phyloP scores from a whole-genome alignment of 2,329 filamentous ascomycete species.

The Phyllosticta citribraziliensis region DNA sequence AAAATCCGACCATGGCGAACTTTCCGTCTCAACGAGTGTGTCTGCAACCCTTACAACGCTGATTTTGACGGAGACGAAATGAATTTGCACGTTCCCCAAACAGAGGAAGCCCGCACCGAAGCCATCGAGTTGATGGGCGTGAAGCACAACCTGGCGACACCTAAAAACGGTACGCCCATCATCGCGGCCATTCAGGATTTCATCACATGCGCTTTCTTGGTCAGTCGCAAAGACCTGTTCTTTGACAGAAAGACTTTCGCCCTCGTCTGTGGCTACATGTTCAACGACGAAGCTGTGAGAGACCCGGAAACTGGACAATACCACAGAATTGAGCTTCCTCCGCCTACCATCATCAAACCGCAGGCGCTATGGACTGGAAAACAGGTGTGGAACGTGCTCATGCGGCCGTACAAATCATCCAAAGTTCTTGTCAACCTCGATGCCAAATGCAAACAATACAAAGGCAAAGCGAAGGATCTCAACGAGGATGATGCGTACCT shows the following conservation, averaged over 20 bases:
- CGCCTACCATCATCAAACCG: slow-evolving; percentile 78
- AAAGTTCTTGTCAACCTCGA: slow-evolving; percentile 84
- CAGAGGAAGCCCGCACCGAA: slow-evolving; percentile 90
- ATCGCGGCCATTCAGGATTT: slow-evolving; percentile 99
- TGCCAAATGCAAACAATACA: slow-evolving; percentile 79
- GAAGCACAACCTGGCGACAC: slow-evolving; percentile 89
- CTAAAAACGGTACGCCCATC: slow-evolving; percentile 95
- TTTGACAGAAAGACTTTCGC: slow-evolving; percentile 82
- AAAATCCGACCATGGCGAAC: slow-evolving; percentile 93
- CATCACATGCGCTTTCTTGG: slow-evolving; percentile 85
- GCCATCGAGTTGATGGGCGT: slow-evolving; percentile 96
- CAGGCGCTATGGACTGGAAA: slow-evolving; percentile 91
- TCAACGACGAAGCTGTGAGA: slow-evolving; percentile 54
- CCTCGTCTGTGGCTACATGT: slow-evolving; percentile 89
- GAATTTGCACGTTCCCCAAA: slow-evolving; percentile 97
- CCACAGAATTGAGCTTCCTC: slow-evolving; percentile 71
- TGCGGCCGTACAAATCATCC: slow-evolving; percentile 80
- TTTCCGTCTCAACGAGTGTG: slow-evolving; percentile 94
- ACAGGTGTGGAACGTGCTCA: slow-evolving; percentile 83
- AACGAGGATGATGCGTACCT: slow-evolving; percentile 72
- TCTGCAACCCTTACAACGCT: slow-evolving; percentile 95
- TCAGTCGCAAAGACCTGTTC: slow-evolving; percentile 89
- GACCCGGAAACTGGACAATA: slow-evolving; percentile 37
- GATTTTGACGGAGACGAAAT: slow-evolving; percentile 99
- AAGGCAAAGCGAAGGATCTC: slow-evolving; percentile 63